phyloP scores from a whole-genome alignment of 2,329 filamentous ascomycete species.

The Paraphaeosphaeria sporulosa region DNA sequence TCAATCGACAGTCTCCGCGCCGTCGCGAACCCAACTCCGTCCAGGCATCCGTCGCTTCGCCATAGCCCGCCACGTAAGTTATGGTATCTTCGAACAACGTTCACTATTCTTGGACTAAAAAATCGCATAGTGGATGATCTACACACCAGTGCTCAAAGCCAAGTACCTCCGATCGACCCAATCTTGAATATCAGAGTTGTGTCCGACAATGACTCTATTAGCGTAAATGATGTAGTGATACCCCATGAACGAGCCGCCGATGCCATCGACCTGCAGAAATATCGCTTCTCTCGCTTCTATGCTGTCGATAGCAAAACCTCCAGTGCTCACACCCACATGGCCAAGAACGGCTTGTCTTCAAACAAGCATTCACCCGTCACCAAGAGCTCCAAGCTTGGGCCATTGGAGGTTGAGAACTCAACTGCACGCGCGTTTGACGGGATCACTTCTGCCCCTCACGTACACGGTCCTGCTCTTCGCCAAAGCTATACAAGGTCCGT shows the following conservation, averaged over 20 bases:
- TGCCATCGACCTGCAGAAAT: background rate
- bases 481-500: constrained; percentile 1
- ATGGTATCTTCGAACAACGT: too few species aligned
- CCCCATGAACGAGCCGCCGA: background rate
- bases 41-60: background rate
- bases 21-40: background rate
- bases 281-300: background rate
- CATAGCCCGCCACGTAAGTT: background rate
- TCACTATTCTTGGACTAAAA: background rate
- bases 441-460: background rate
- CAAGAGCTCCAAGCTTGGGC: background rate
- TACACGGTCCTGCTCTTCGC: background rate
- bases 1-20: background rate
- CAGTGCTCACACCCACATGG: too few species aligned
- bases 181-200: background rate
- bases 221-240: background rate
- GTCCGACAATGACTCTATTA: background rate
- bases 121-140: background rate
- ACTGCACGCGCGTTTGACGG: background rate
- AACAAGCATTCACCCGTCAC: background rate
- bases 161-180: background rate
- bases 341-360: too few species aligned
- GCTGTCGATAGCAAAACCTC: background rate
- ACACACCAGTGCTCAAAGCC: background rate
- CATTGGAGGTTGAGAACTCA: background rate